Evolutionary conservation across 768 basidiomycete genomes (phyloP).

Genomic region (Rhizopogon roseolus): DNA sequence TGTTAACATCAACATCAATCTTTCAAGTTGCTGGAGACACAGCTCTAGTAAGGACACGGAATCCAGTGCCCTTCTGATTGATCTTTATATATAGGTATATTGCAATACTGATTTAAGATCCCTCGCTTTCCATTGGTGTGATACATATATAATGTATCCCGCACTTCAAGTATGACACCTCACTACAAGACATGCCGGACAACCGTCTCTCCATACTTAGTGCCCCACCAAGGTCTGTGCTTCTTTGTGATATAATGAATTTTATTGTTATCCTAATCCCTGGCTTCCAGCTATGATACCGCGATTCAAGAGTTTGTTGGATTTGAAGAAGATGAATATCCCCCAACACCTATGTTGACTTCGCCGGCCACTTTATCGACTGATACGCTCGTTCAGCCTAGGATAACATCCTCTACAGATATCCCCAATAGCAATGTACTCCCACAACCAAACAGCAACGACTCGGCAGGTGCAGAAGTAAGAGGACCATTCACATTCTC

Average conservation of each 20-base stretch:
- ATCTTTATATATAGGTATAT: too few species aligned
- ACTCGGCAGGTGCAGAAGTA: neutral
- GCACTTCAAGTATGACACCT: neutral
- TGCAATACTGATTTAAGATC: too few species aligned
- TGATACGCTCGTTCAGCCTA: neutral
- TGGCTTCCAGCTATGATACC: neutral
- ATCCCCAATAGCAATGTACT: neutral
- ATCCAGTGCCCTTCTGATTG: neutral
- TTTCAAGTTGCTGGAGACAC: neutral
- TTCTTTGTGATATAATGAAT: neutral
- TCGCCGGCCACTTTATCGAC: neutral
- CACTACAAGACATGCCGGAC: neutral
- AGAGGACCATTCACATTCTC: conserved; percentile 6
- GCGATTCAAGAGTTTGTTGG: neutral
- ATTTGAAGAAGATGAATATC: neutral
- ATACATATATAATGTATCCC: neutral
- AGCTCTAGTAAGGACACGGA: neutral
- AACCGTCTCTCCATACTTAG: neutral
- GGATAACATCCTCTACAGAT: neutral
- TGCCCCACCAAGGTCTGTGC: neutral
- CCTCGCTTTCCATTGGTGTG: too few species aligned
- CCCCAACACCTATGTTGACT: neutral
- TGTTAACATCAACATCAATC: neutral
- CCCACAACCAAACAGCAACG: neutral
- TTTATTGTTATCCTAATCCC: neutral